Percentiles rank a stretch among this genome's conserved stretches.
These are phyloP conservation scores for Cordyceps cateniannulata DNA, from an alignment of 2,329 filamentous ascomycete species.

Conservation along the genomic window DNA sequence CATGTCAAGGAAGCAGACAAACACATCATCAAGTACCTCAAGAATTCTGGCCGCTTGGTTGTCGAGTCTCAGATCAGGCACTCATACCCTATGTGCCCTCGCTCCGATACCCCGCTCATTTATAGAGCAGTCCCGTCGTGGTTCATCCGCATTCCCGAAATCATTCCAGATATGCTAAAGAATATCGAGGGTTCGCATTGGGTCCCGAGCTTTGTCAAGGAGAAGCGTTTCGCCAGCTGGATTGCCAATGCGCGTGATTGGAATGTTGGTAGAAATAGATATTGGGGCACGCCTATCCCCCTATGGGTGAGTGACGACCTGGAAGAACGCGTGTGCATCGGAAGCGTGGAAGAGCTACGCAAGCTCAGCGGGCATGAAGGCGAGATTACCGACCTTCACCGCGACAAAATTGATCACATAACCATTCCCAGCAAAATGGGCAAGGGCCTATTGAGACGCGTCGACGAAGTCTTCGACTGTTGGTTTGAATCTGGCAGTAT, in stretches of 20 bases:
- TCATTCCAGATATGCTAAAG: conserved; percentile 81
- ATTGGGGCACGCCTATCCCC: conserved; percentile 91
- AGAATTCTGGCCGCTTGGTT: conserved; percentile 67
- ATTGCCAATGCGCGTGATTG: conserved; percentile 87
- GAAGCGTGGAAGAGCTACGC: conserved; percentile 78
- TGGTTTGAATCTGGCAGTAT: conserved; percentile 97
- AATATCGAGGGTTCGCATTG: conserved; percentile 87
- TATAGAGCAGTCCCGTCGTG: conserved; percentile 88
- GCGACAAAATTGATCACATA: conserved; percentile 88
- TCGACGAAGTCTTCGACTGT: conserved; percentile 90
- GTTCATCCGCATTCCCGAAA: conserved; percentile 84
- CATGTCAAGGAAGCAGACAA: conserved; percentile 92
- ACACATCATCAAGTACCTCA: conserved; percentile 84
- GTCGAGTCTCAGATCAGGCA: conserved; percentile 85
- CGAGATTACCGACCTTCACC: conserved; percentile 78
- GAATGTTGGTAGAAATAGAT: conserved; percentile 90
- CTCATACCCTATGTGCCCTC: conserved; percentile 88
- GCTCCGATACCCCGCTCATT: conserved; percentile 92
- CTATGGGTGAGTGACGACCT: conserved; percentile 87
- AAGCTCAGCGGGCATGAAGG: conserved; percentile 80
- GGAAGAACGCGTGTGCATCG: conserved; percentile 79
- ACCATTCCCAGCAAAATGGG: conserved; percentile 88
- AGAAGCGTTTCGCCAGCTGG: conserved; percentile 87
- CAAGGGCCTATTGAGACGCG: conserved; percentile 72
- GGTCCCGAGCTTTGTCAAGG: conserved; percentile 87